phyloP scores from a whole-genome alignment of 116 monocot species.

The Dioscorea cayenensis region DNA sequence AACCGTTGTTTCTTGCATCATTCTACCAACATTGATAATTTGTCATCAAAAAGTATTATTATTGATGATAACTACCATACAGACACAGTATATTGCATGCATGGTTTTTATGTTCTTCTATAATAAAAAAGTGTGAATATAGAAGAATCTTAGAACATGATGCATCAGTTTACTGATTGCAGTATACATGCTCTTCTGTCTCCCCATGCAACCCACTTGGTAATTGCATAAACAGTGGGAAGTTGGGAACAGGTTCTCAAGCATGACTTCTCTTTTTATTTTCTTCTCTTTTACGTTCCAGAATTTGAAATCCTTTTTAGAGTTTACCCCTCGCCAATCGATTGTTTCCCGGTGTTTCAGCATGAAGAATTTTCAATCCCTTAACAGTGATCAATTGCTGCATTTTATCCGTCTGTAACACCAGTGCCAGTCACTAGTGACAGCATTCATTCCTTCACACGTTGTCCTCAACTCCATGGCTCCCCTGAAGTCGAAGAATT shows the following conservation, averaged over 20 bases:
- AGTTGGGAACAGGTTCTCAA: too few species aligned
- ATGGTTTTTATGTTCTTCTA: not conserved
- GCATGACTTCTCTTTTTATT: too few species aligned
- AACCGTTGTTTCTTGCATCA: not conserved
- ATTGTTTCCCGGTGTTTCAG: constrained; percentile 15
- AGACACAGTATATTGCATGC: not conserved
- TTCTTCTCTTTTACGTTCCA: too few species aligned
- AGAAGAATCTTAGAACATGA: too few species aligned
- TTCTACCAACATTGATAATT: not conserved
- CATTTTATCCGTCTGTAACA: not conserved
- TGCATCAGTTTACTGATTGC: too few species aligned
- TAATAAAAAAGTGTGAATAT: too few species aligned
- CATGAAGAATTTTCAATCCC: constrained; percentile 31
- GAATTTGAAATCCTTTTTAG: too few species aligned
- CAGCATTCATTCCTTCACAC: not conserved
- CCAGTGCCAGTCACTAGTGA: not conserved
- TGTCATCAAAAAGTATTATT: not conserved
- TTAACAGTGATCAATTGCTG: constrained; percentile 26
- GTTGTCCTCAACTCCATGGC: not conserved
- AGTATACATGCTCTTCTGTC: too few species aligned
- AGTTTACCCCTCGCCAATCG: too few species aligned
- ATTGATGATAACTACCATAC: not conserved
- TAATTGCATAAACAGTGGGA: too few species aligned
- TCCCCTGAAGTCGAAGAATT: constrained; percentile 6
- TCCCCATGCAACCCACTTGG: too few species aligned